These are phyloP conservation scores for Lentinula aciculospora DNA, from an alignment of 768 basidiomycete species.

Conservation along the genomic window DNA sequence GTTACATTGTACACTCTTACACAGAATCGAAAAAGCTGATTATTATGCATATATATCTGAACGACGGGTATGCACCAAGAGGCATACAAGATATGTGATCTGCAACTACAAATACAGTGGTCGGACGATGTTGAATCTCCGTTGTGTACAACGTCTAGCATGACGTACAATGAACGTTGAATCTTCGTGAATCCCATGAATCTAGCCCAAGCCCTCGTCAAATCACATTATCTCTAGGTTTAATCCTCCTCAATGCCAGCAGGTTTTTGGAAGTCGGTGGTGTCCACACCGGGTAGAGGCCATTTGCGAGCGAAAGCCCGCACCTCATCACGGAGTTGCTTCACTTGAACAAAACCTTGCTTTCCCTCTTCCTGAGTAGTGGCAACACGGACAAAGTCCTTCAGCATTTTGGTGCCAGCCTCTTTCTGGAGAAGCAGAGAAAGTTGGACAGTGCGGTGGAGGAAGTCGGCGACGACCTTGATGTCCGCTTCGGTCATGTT, in stretches of 20 bases:
- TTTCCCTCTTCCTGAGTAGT: conserved; percentile 63
- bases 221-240: neutral
- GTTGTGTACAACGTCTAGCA: conserved; percentile 21
- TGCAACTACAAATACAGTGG: conserved; percentile 21
- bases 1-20: no score
- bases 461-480: conserved; percentile 80
- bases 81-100: neutral
- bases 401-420: conserved; percentile 89
- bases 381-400: conserved; percentile 90
- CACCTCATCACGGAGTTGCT: conserved; percentile 76
- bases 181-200: conserved; percentile 28
- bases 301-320: conserved; percentile 74
- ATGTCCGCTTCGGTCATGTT: conserved; percentile 88
- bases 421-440: conserved; percentile 88
- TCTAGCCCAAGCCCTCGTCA: neutral
- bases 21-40: no score
- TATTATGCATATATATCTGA: no score
- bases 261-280: conserved; percentile 43
- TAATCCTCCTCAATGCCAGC: conserved; percentile 51
- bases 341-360: conserved; percentile 65
- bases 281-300: conserved; percentile 88
- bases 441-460: conserved; percentile 93
- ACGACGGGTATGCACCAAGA: neutral
- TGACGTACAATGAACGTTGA: conserved; percentile 42
- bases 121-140: conserved; percentile 55